phyloP scores from a whole-genome alignment of 495 filamentous ascomycete genomes.

The Pseudoneurospora amorphoporcata region DNA sequence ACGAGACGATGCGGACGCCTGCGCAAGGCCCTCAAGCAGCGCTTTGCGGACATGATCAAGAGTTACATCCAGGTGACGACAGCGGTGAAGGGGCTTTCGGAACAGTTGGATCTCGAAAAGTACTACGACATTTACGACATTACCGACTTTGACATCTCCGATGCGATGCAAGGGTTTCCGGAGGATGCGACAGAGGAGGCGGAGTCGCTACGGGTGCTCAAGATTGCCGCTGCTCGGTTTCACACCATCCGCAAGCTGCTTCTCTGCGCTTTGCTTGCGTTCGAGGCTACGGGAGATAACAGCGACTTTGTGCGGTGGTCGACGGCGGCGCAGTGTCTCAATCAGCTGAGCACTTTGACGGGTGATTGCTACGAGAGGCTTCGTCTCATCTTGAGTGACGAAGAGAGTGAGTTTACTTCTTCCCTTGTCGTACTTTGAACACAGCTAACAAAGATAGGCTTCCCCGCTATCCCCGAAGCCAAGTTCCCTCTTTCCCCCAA shows the following conservation, averaged over 20 bases:
- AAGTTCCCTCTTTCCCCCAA: constrained; percentile 60
- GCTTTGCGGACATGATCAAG: constrained; percentile 57
- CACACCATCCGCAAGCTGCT: constrained; percentile 73
- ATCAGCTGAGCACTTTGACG: constrained; percentile 47
- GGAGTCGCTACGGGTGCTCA: constrained; percentile 70
- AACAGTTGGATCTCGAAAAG: constrained; percentile 72
- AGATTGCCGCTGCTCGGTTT: constrained; percentile 66
- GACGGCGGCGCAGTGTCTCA: constrained; percentile 65
- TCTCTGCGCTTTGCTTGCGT: constrained; percentile 74
- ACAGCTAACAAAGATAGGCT: constrained; percentile 19
- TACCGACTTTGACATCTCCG: constrained; percentile 61
- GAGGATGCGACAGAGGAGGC: constrained; percentile 54
- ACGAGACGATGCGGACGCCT: constrained; percentile 68
- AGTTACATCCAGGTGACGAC: constrained; percentile 57
- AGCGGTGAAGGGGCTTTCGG: constrained; percentile 58
- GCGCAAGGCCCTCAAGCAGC: constrained; percentile 59
- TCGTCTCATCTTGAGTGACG: constrained; percentile 62
- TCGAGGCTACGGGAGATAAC: constrained; percentile 76
- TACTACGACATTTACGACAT: constrained; percentile 92
- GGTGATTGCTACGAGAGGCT: constrained; percentile 46
- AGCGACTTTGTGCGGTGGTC: constrained; percentile 74
- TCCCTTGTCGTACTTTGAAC: neutral
- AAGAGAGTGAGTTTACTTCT: constrained; percentile 55
- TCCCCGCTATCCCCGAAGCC: constrained; percentile 41
- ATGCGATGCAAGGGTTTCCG: constrained; percentile 49